phyloP scores from a whole-genome alignment of 1,284 basidiomycete genomes.

The Tremellales sp. region DNA sequence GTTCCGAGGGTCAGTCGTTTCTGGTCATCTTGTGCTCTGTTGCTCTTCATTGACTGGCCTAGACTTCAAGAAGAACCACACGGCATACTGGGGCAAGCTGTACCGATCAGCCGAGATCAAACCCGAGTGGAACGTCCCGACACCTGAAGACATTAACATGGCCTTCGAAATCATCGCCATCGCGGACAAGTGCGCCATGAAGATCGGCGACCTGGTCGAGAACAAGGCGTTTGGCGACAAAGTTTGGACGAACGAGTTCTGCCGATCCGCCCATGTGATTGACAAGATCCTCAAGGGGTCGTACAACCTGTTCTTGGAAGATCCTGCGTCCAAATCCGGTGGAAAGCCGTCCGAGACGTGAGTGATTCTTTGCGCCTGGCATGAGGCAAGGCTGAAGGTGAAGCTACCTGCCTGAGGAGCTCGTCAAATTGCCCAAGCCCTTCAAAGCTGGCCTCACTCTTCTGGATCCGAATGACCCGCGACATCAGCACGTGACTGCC shows the following conservation, averaged over 20 bases:
- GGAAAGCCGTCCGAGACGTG: slow-evolving; percentile 29
- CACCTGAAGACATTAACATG: slow-evolving; percentile 62
- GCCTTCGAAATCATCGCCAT: slow-evolving; percentile 66
- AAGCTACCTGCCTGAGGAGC: slow-evolving; percentile 58
- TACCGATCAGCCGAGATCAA: slow-evolving; percentile 75
- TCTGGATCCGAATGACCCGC: slow-evolving; percentile 66
- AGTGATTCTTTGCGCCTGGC: slow-evolving; percentile 1
- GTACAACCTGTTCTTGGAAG: slow-evolving; percentile 42
- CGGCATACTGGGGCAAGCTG: slow-evolving; percentile 75
- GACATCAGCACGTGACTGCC: slow-evolving; percentile 62
- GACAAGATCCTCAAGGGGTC: slow-evolving; percentile 34
- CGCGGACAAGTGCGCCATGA: slow-evolving; percentile 59
- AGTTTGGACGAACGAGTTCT: slow-evolving; percentile 86
- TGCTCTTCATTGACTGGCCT: slow-evolving; percentile 8
- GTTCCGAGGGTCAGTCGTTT: slow-evolving; percentile 62
- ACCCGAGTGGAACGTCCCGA: slow-evolving; percentile 74
- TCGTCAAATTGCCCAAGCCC: slow-evolving; percentile 60
- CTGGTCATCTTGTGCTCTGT: too few relatives aligned
- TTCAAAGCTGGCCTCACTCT: slow-evolving; percentile 72
- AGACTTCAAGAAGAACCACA: slow-evolving; percentile 72
- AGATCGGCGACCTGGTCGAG: slow-evolving; percentile 63
- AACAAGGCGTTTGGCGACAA: slow-evolving; percentile 56
- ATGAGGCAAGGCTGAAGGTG: background rate
- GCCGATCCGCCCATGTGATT: slow-evolving; percentile 59
- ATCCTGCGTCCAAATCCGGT: slow-evolving; percentile 35